These are phyloP conservation scores for Zea luxurians DNA, from an alignment of 176 grass and related monocot species.

Conservation along the genomic window DNA sequence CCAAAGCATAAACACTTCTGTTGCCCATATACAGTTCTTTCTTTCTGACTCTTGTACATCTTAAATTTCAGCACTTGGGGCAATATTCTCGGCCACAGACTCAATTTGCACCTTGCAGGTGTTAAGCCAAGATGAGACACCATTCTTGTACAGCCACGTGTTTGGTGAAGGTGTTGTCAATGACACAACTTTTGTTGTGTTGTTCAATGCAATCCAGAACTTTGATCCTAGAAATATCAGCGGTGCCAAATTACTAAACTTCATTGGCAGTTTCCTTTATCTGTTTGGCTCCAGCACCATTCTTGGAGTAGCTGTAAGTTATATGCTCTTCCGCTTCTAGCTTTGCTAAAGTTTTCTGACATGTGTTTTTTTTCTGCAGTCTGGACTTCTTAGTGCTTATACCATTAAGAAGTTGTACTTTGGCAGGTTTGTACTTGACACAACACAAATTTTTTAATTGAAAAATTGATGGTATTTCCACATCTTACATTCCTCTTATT, in stretches of 20 bases:
- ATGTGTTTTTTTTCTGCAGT: no score
- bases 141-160: slow-evolving; percentile 87
- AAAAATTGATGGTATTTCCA: no score
- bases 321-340: background rate
- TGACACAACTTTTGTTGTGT: slow-evolving; percentile 90
- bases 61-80: slow-evolving; percentile 72
- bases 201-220: slow-evolving; percentile 89
- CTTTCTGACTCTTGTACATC: slow-evolving; percentile 25
- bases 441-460: no score
- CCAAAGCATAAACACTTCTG: background rate
- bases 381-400: no score
- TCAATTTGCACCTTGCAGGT: slow-evolving; percentile 98
- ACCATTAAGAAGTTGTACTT: no score
- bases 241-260: slow-evolving; percentile 44
- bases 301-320: slow-evolving; percentile 87
- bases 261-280: slow-evolving; percentile 71
- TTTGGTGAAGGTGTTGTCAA: slow-evolving; percentile 99
- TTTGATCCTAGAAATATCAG: slow-evolving; percentile 61
- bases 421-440: no score
- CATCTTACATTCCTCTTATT: no score
- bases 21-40: background rate
- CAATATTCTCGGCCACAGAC: slow-evolving; percentile 94
- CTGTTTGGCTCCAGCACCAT: slow-evolving; percentile 71
- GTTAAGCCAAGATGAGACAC: slow-evolving; percentile 89
- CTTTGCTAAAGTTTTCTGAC: no score